A percentile compares a stretch with the other conserved stretches of the same genome.
These are phyloP conservation scores for Fusarium pilosicola DNA, from an alignment of 2,329 filamentous ascomycete species.

Conservation along the genomic window DNA sequence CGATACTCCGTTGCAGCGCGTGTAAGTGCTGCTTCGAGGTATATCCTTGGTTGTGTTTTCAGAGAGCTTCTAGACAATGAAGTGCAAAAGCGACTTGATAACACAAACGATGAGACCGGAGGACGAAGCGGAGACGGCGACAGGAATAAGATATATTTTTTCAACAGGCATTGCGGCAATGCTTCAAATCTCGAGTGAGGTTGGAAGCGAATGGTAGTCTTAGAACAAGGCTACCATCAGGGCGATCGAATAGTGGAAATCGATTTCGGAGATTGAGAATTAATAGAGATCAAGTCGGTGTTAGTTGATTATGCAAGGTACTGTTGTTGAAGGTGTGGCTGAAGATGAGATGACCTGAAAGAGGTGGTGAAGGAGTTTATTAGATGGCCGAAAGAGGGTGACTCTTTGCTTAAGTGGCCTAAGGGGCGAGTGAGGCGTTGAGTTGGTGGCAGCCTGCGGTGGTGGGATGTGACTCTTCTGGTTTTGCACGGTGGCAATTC, in stretches of 20 bases:
- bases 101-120: constrained; percentile 68
- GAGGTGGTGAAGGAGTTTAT: constrained; percentile 46
- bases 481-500: constrained; percentile 50
- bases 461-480: constrained; percentile 51
- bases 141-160: constrained; percentile 63
- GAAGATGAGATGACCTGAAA: constrained; percentile 35
- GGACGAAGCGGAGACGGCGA: constrained; percentile 71
- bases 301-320: constrained; percentile 46
- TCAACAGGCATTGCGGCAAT: constrained; percentile 68
- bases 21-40: constrained; percentile 49
- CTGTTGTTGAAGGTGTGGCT: constrained; percentile 41
- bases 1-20: constrained; percentile 56
- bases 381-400: constrained; percentile 43
- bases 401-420: constrained; percentile 50
- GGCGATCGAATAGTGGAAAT: constrained; percentile 23
- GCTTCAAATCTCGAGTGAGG: constrained; percentile 45
- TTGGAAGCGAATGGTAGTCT: constrained; percentile 44
- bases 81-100: constrained; percentile 56
- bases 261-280: constrained; percentile 19
- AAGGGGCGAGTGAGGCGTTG: constrained; percentile 47
- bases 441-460: constrained; percentile 42
- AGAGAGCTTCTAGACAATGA: constrained; percentile 56
- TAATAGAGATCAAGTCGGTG: constrained; percentile 33
- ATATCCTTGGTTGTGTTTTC: constrained; percentile 54
- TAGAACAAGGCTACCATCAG: constrained; percentile 51